Evolutionary conservation across 2,329 filamentous ascomycete species (phyloP), one percentile per base, ranked within the genome.

Genomic region (Sarocladium oryzae): DNA sequence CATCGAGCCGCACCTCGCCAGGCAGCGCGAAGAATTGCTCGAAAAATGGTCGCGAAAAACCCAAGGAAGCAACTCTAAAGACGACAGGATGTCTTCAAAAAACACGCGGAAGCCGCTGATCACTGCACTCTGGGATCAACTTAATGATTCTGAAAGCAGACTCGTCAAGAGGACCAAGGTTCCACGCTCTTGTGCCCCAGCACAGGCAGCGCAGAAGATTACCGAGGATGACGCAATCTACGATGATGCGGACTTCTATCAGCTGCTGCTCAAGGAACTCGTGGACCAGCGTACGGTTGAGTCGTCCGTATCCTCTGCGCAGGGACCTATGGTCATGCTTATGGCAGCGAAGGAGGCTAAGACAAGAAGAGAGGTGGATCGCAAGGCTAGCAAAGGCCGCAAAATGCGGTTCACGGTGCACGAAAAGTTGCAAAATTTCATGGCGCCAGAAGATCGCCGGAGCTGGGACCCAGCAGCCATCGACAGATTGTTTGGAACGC

Each of bases 381-480:
- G 91, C 18, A 93, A 91, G 65, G 93, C 93, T 1, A 95, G 89
- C 65, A 97, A 97, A 70, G 93, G 93, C 5, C 77, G 93, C 48
- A 96, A 96, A 73, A 81, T 99, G 78, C 79, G 89, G 35, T 99
- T 92, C 69, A 93, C 88, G 15, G 89, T 96, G 41, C 91, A 97
- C 64, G 92, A 97, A 73, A 97, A 97, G 74, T 69, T 99, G 62
- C 89, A 96, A 71, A 96, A 96, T 67, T 97, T 97, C 64, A 96
- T 96, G 90, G 91, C 91, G 10, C 85, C 90, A 0, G 89, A 96
- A 66, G 88, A 95, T 64, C 76, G 88, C 50, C 78, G 86, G 3
- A 69, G 67, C 15, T 99, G 93, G 93, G 87, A 88, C 55, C 82
- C 86, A 57, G 78, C 81, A 54, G 89, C 91, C 51, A 82, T 89